These are phyloP conservation scores for Phytophthora megakarya DNA, from an alignment of 352 stramenopile genomes.

Conservation along the genomic window DNA sequence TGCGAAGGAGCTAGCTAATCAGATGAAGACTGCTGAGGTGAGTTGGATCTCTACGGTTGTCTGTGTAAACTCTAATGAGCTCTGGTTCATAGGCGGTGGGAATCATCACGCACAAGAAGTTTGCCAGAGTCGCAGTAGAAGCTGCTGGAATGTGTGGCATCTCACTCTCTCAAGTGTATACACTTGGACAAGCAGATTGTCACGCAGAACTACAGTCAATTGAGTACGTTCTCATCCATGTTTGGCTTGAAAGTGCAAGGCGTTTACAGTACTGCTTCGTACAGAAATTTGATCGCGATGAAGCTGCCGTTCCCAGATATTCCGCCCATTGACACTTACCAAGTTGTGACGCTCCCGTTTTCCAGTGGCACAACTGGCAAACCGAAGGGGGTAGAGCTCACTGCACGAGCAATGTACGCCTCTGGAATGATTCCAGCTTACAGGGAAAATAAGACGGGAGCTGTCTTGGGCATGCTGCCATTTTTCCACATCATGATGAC, in stretches of 20 bases:
- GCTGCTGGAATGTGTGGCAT: conserved; percentile 20
- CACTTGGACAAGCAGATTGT: conserved; percentile 17
- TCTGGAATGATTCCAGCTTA: conserved; percentile 62
- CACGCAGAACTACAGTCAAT: conserved; percentile 18
- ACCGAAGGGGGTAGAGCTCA: conserved; percentile 90
- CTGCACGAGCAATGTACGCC: conserved; percentile 75
- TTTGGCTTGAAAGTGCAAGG: too few species aligned
- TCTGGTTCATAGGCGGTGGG: conserved; percentile 14
- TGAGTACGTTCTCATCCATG: conserved; percentile 28
- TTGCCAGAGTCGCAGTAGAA: conserved; percentile 23
- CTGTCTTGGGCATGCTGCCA: conserved; percentile 61
- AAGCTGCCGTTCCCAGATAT: conserved; percentile 20
- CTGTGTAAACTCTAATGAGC: not conserved
- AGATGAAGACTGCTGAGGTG: conserved; percentile 33
- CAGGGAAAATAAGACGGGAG: conserved; percentile 39
- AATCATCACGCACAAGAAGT: conserved; percentile 35
- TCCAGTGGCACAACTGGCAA: conserved; percentile 91
- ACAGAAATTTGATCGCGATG: conserved; percentile 44
- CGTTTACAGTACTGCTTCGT: conserved; percentile 39
- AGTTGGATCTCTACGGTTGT: not conserved
- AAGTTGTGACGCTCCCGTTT: conserved; percentile 76
- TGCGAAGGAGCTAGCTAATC: conserved; percentile 32
- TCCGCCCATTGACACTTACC: conserved; percentile 20
- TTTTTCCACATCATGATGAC: conserved; percentile 94
- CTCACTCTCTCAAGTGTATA: conserved; percentile 21